Evolutionary conservation across 371 early-diverging fungal genomes (phyloP).

Genomic region (Enteropsectra breve): DNA sequence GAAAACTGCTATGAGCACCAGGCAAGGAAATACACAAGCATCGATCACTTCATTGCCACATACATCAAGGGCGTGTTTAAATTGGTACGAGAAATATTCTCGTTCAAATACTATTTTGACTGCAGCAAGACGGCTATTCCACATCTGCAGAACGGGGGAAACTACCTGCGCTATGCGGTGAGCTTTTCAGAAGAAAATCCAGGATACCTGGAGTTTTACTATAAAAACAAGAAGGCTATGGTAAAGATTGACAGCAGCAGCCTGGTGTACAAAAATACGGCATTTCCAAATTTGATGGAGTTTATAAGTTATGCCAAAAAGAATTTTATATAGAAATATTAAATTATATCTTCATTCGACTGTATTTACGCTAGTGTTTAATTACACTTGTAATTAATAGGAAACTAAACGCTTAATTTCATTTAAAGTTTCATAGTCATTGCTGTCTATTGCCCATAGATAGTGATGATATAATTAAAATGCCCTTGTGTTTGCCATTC

Average conservation of each 20-base stretch:
- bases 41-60: conserved; percentile 37
- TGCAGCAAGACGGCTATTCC: conserved; percentile 10
- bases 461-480: no score
- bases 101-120: conserved; percentile 35
- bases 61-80: conserved; percentile 14
- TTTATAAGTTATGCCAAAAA: conserved; percentile 40
- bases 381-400: no score
- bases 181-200: conserved; percentile 38
- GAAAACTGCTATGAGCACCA: conserved; percentile 5
- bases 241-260: conserved; percentile 18
- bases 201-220: conserved; percentile 32
- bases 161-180: conserved; percentile 35
- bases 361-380: no score
- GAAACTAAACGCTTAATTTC: no score
- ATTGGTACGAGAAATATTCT: conserved; percentile 22
- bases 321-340: no score
- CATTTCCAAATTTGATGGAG: conserved; percentile 36
- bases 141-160: conserved; percentile 8
- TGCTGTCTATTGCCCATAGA: no score
- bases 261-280: conserved; percentile 31
- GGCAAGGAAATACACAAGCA: conserved; percentile 19
- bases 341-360: no score
- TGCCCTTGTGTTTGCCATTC: no score
- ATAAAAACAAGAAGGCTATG: conserved; percentile 8
- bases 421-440: no score